Evolutionary conservation across 139 green algal species (phyloP).

Genomic region (Gonium pectorale): DNA sequence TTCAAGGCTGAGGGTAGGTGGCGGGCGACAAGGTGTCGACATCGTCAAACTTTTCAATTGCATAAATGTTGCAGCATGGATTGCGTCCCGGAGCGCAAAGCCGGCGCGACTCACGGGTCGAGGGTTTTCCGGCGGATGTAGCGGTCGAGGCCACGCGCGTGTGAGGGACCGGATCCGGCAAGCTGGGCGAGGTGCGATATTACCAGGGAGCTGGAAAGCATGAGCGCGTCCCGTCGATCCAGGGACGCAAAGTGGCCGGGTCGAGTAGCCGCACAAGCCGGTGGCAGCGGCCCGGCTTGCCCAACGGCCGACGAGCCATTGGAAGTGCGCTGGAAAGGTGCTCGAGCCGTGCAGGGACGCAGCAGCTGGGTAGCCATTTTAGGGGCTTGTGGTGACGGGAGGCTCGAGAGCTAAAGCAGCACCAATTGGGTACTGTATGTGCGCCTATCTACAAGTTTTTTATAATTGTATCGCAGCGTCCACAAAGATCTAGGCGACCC

Average conservation of each 20-base stretch:
- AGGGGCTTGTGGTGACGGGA: slow-evolving; percentile 12
- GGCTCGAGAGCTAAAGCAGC: neutral
- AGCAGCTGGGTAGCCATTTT: slow-evolving; percentile 9
- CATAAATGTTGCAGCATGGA: too few species aligned
- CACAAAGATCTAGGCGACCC: too few species aligned
- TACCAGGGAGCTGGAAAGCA: slow-evolving; percentile 14
- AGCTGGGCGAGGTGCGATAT: neutral
- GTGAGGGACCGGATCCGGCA: neutral
- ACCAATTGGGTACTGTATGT: too few species aligned
- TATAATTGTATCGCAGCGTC: too few species aligned
- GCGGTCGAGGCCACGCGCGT: slow-evolving; percentile 7
- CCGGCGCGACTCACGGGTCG: slow-evolving; percentile 32
- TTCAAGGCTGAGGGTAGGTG: slow-evolving; percentile 47
- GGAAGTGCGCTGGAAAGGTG: neutral
- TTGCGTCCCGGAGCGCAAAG: too few species aligned
- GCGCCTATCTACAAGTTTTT: too few species aligned
- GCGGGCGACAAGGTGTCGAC: too few species aligned
- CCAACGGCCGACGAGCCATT: slow-evolving; percentile 4
- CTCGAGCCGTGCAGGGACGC: neutral
- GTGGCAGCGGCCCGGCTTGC: slow-evolving; percentile 13
- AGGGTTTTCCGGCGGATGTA: slow-evolving; percentile 29
- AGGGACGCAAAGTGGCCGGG: too few species aligned
- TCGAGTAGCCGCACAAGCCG: too few species aligned
- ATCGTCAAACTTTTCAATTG: too few species aligned
- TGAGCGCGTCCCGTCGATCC: slow-evolving; percentile 18